Conservation (phyloP, 1,139 yeast genomes). For the Scheffersomyces insectosa region DNA sequence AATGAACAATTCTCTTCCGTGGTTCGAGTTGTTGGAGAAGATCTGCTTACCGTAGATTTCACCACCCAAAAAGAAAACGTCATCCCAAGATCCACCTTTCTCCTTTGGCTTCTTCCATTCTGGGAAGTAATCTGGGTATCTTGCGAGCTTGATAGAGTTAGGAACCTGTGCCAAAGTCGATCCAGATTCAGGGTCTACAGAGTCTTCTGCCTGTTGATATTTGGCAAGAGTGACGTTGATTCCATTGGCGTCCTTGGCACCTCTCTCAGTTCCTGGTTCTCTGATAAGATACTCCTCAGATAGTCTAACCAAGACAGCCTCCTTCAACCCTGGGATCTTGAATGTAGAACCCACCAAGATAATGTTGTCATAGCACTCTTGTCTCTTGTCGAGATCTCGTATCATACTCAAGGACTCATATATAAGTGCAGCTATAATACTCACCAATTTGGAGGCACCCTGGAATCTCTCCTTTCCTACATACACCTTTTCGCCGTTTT, state of each 20-base stretch:
- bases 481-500: slow-evolving; percentile 48
- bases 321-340: slow-evolving; percentile 73
- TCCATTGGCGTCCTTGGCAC: slow-evolving; percentile 25
- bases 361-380: slow-evolving; percentile 84
- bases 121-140: slow-evolving; percentile 88
- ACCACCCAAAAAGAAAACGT: slow-evolving; percentile 78
- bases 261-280: slow-evolving; percentile 27
- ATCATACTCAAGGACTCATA: slow-evolving; percentile 54
- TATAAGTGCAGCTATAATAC: slow-evolving; percentile 53
- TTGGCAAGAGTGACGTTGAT: slow-evolving; percentile 46
- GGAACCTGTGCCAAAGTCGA: slow-evolving; percentile 66
- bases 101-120: slow-evolving; percentile 83
- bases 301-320: slow-evolving; percentile 62
- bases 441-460: slow-evolving; percentile 65
- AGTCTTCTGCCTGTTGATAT: slow-evolving; percentile 39
- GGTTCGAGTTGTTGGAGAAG: slow-evolving; percentile 61
- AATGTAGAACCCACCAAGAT: slow-evolving; percentile 78
- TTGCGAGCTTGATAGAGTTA: slow-evolving; percentile 62
- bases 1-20: slow-evolving; percentile 65
- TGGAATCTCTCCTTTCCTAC: slow-evolving; percentile 89
- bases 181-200: slow-evolving; percentile 23
- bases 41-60: slow-evolving; percentile 86
- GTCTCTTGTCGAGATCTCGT: slow-evolving; percentile 71
- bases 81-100: slow-evolving; percentile 65
- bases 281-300: slow-evolving; percentile 57